Evolutionary conservation across 306 rosid species (phyloP), one percentile per base, ranked within the genome.

Genomic region (Delonix regia): DNA sequence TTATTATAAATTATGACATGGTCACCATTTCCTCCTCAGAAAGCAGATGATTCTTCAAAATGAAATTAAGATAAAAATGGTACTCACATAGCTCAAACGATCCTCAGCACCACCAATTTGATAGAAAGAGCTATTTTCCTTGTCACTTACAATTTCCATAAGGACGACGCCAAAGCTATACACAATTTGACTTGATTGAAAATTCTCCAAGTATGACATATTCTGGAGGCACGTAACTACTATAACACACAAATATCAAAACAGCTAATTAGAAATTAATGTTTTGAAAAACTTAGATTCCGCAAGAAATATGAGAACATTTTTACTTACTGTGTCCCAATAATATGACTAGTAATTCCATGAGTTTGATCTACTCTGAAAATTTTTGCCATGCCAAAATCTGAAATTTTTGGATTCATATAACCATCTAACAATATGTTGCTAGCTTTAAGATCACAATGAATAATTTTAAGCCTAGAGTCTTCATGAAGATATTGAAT

Each of bases 111-210:
- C 28, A 0, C 64, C 48, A 2, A 53, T 72, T 27, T 80, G 36
- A 53, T 64, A 61, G 48, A 80, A 82, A 67, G 76, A 24, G 34
- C 48, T 66, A 9, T 79, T 86, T 48, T 74, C 83, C 45, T 73
- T 82, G 55, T 86, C 86, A 60, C 83, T 80, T 69, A 83, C 5
- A 60, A 80, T 86, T 74, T 86, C 82, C 21, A 86, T 14, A 13
- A 82, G 2, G 38, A 86, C 48, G 55, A 86, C 80, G 39, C 85
- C 82, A 19, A 86, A 83, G 47, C 86, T 66, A 39, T 55, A 79
- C n/a, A 83, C 64, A 27, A 27, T 83, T 81, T 7, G 81, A 78
- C 49, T 82, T 82, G 7, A 56, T 53, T 55, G 81, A 81, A 28
- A 75, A 81, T 47, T 81, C 67, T 69, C 78, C 85, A 25, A 56